These are phyloP conservation scores for Wallemia hederae DNA, from an alignment of 1,284 basidiomycete species.

Conservation along the genomic window DNA sequence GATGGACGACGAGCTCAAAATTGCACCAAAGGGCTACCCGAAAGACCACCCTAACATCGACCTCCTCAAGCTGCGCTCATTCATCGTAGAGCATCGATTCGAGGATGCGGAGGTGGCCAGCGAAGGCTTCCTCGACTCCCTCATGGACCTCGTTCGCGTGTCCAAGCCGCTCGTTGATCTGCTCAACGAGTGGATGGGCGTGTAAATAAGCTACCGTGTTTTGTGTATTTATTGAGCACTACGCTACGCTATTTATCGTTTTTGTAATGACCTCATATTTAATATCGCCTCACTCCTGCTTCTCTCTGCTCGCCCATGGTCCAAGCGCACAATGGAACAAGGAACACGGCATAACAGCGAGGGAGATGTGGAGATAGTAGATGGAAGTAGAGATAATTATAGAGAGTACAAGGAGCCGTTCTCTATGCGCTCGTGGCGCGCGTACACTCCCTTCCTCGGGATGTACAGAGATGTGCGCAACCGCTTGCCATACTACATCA, in stretches of 20 bases:
- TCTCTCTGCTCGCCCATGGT: no score
- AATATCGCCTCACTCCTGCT: no score
- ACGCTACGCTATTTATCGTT: not conserved
- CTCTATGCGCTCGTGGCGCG: not conserved
- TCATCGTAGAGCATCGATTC: conserved; percentile 42
- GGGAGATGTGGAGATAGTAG: no score
- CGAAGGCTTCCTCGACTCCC: conserved; percentile 31
- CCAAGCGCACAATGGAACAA: no score
- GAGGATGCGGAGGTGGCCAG: conserved; percentile 38
- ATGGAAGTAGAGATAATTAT: not conserved
- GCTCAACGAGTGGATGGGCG: conserved; percentile 9
- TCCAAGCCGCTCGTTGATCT: conserved; percentile 51
- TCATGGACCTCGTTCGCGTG: conserved; percentile 27
- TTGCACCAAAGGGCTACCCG: conserved; percentile 57
- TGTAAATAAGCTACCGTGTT: not conserved
- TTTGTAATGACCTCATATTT: not conserved
- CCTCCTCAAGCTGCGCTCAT: conserved; percentile 48
- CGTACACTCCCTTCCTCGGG: conserved; percentile 26
- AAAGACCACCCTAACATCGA: conserved; percentile 65
- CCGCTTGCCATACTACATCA: conserved; percentile 47
- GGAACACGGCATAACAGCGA: no score
- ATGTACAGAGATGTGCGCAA: conserved; percentile 47
- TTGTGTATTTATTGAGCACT: not conserved
- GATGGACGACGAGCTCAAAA: conserved; percentile 22
- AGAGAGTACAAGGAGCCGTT: no score